A percentile compares a stretch with the other conserved stretches of the same genome.
These are phyloP conservation scores for Meyerozyma smithsonii DNA, from an alignment of 1,139 yeast species.

Conservation along the genomic window DNA sequence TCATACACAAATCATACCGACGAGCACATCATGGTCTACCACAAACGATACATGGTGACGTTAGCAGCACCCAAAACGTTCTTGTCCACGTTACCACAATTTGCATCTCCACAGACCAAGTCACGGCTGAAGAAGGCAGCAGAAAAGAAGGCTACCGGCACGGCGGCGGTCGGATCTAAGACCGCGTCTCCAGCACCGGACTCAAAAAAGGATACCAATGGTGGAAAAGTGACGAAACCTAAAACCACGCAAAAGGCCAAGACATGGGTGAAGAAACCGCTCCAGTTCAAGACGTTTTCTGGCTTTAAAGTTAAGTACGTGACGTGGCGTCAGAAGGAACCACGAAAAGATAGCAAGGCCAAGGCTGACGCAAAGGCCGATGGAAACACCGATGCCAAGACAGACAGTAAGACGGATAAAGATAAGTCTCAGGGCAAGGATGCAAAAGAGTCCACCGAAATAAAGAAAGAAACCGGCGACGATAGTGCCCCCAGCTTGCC, in stretches of 20 bases:
- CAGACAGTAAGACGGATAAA: neutral
- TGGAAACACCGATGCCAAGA: constrained; percentile 4
- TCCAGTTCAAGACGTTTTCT: constrained; percentile 12
- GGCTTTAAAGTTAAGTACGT: constrained; percentile 40
- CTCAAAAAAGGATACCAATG: constrained; percentile 13
- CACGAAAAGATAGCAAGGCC: constrained; percentile 5
- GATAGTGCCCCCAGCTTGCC: constrained; percentile 2
- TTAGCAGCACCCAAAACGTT: constrained; percentile 26
- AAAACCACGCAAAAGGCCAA: constrained; percentile 31
- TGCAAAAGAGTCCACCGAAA: too few species aligned
- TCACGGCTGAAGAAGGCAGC: constrained; percentile 26
- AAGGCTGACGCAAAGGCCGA: constrained; percentile 5
- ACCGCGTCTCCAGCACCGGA: constrained; percentile 21
- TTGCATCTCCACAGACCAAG: constrained; percentile 28
- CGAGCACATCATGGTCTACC: neutral
- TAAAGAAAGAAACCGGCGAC: too few species aligned
- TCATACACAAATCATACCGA: too few species aligned
- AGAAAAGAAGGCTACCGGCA: constrained; percentile 18
- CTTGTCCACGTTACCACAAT: constrained; percentile 32
- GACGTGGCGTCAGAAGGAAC: constrained; percentile 27
- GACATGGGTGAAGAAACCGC: constrained; percentile 30
- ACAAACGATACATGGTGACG: constrained; percentile 25
- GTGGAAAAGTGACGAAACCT: constrained; percentile 12
- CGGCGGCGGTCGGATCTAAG: constrained; percentile 14
- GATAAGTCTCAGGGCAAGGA: constrained; percentile 4